Conservation (phyloP, 805 yeast species). For the Kuraishia floccosa region DNA sequence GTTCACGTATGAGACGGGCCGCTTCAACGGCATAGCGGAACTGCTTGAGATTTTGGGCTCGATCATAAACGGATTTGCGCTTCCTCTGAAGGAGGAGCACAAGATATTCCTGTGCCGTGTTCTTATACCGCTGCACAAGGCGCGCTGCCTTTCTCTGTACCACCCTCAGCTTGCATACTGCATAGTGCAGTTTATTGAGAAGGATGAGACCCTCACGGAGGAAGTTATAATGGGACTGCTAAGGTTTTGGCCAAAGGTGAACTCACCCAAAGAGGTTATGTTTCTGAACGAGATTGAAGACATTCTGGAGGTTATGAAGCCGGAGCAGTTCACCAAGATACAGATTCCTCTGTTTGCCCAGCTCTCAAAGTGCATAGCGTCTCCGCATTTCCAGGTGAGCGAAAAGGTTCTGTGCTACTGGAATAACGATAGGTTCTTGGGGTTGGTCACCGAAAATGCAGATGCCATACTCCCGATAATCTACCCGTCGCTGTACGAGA, state of each 20-base stretch:
- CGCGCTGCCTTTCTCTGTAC: conserved; percentile 75
- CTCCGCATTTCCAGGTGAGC: conserved; percentile 94
- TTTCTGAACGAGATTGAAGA: conserved; percentile 94
- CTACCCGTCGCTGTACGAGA: conserved; percentile 81
- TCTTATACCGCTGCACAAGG: conserved; percentile 86
- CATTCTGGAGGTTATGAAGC: conserved; percentile 92
- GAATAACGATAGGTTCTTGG: conserved; percentile 89
- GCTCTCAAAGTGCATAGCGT: conserved; percentile 83
- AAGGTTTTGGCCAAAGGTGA: conserved; percentile 94
- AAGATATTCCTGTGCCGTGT: conserved; percentile 81
- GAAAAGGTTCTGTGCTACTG: conserved; percentile 91
- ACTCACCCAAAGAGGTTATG: conserved; percentile 92
- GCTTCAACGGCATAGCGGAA: conserved; percentile 94
- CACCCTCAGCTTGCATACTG: conserved; percentile 98
- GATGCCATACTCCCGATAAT: conserved; percentile 88
- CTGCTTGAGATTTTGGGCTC: conserved; percentile 90
- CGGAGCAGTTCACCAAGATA: conserved; percentile 80
- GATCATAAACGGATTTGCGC: conserved; percentile 94
- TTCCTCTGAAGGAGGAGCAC: conserved; percentile 95
- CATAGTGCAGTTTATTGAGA: conserved; percentile 91
- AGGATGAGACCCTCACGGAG: conserved; percentile 85
- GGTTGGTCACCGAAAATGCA: conserved; percentile 83
- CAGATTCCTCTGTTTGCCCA: conserved; percentile 92
- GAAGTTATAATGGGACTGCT: conserved; percentile 93
- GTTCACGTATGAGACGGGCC: conserved; percentile 88